These are phyloP conservation scores for Draba incana DNA, from an alignment of 345 rosid genomes.

Conservation along the genomic window DNA sequence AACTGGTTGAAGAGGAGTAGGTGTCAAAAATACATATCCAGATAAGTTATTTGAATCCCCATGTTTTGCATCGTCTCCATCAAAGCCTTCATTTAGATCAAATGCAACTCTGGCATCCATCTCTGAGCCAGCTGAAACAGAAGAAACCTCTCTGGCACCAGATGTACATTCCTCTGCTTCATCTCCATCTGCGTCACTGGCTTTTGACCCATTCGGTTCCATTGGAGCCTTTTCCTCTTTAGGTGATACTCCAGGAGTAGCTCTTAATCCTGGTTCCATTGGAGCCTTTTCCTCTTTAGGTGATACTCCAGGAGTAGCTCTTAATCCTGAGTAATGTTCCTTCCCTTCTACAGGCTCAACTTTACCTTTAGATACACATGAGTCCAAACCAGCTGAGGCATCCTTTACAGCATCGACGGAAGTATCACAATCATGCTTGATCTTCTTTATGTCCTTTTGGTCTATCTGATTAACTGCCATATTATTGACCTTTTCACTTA, in stretches of 20 bases:
- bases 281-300: conserved; percentile 43
- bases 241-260: conserved; percentile 32
- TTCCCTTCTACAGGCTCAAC: conserved; percentile 41
- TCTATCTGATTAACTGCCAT: conserved; percentile 28
- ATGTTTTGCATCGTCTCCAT: conserved; percentile 61
- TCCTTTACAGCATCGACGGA: no score
- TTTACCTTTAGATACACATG: conserved; percentile 35
- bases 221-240: conserved; percentile 43
- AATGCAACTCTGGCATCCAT: conserved; percentile 69
- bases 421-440: conserved; percentile 11
- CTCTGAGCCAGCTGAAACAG: conserved; percentile 45
- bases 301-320: conserved; percentile 25
- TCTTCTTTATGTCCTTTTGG: conserved; percentile 38
- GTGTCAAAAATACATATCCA: conserved; percentile 43
- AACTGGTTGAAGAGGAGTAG: conserved; percentile 49
- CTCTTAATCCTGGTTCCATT: conserved; percentile 21
- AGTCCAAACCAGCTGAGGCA: conserved; percentile 22
- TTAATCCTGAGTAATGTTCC: conserved; percentile 17
- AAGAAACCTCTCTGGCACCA: conserved; percentile 43
- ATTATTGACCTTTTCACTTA: conserved; percentile 47
- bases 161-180: conserved; percentile 56
- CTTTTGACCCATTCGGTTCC: conserved; percentile 47
- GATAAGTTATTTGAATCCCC: conserved; percentile 50
- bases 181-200: conserved; percentile 46
- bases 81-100: conserved; percentile 86